phyloP scores from a whole-genome alignment of 495 filamentous ascomycete species.

The Pyronema omphalodes region DNA sequence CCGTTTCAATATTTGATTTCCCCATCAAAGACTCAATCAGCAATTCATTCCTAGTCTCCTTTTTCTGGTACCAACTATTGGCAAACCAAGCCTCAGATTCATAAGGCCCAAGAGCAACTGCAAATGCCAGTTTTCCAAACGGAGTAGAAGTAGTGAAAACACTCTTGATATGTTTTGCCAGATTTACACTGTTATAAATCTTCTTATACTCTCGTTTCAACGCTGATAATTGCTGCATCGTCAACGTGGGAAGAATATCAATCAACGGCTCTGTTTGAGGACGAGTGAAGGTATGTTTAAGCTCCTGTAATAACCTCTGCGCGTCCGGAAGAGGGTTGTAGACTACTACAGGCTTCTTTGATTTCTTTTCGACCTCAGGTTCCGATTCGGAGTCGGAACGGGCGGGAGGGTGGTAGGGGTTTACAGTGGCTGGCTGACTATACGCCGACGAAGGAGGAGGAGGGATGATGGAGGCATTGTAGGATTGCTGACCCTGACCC shows the following conservation, averaged over 20 bases:
- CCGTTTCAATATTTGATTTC: constrained; percentile 65
- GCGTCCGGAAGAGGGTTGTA: constrained; percentile 73
- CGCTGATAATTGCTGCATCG: constrained; percentile 67
- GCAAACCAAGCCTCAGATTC: constrained; percentile 95
- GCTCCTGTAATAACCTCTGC: constrained; percentile 49
- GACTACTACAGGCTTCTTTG: constrained; percentile 32
- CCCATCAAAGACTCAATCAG: constrained; percentile 89
- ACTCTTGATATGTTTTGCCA: constrained; percentile 87
- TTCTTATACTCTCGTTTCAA: constrained; percentile 79
- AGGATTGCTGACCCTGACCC: constrained; percentile 19
- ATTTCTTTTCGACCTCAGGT: constrained; percentile 17
- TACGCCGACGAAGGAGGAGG: constrained; percentile 12
- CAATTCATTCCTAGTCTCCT: constrained; percentile 64
- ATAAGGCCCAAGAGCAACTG: constrained; percentile 76
- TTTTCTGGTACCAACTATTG: constrained; percentile 93
- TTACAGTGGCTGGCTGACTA: constrained; percentile 22
- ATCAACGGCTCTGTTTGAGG: constrained; percentile 53
- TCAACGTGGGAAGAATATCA: constrained; percentile 65
- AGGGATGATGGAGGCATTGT: too few species aligned
- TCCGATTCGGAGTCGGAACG: constrained; percentile 28
- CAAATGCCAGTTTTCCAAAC: constrained; percentile 79
- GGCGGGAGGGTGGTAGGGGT: constrained; percentile 26
- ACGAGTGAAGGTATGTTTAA: constrained; percentile 46
- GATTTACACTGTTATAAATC: constrained; percentile 72
- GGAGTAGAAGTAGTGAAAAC: constrained; percentile 40